phyloP scores from a whole-genome alignment of 768 basidiomycete genomes.

The Amyloporia xantha region DNA sequence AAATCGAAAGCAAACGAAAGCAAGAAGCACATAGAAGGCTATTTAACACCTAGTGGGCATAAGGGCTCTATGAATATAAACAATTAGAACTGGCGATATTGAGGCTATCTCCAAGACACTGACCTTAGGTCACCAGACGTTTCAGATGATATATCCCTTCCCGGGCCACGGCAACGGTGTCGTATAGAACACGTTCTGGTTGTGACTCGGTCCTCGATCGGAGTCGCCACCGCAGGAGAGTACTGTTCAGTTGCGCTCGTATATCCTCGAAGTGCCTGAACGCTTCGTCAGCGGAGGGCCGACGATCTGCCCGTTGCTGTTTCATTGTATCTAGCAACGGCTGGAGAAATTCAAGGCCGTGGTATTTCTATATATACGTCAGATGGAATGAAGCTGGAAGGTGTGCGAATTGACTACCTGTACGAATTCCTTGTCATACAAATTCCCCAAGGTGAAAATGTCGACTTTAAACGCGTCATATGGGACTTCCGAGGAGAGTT shows the following conservation, averaged over 20 bases:
- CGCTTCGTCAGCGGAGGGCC: constrained; percentile 7
- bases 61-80: no score
- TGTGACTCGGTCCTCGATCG: constrained; percentile 6
- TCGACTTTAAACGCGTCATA: constrained; percentile 23
- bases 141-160: constrained; percentile 10
- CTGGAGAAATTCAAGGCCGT: constrained; percentile 5
- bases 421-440: constrained; percentile 15
- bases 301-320: not conserved
- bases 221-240: constrained; percentile 7
- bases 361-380: not conserved
- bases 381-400: not conserved
- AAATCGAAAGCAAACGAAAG: no score
- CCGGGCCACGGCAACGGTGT: constrained; percentile 14
- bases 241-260: not conserved
- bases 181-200: constrained; percentile 10
- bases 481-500: constrained; percentile 13
- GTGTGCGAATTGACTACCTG: not conserved
- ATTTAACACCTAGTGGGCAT: no score
- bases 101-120: no score
- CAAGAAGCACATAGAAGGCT: no score
- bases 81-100: no score
- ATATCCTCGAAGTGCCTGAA: constrained; percentile 3
- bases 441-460: constrained; percentile 21
- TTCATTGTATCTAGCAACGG: constrained; percentile 12
- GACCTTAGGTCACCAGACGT: constrained; percentile 1